Conservation (phyloP, 1,139 yeast species). For the Yamadazyma blattariae region DNA sequence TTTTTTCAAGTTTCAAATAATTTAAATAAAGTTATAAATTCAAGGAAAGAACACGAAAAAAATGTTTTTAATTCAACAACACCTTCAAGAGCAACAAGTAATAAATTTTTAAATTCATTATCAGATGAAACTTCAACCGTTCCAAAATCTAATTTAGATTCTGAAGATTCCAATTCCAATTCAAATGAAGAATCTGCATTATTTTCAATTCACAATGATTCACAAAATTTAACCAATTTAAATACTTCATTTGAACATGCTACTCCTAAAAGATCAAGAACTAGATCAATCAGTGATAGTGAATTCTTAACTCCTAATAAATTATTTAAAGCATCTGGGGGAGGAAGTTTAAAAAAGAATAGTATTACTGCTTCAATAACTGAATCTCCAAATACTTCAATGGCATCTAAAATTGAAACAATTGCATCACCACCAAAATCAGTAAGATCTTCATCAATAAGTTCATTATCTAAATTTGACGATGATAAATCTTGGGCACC, state of each 20-base stretch:
- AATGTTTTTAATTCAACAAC: slow-evolving; percentile 15
- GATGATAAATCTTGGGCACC: slow-evolving; percentile 37
- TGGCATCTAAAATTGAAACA: slow-evolving; percentile 38
- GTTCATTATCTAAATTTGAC: slow-evolving; percentile 8
- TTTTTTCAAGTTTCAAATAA: slow-evolving; percentile 27
- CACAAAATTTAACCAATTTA: slow-evolving; percentile 23
- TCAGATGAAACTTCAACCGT: slow-evolving; percentile 10
- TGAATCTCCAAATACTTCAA: slow-evolving; percentile 36
- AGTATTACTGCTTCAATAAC: slow-evolving; percentile 14
- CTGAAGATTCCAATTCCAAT: slow-evolving; percentile 5
- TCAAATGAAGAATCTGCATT: slow-evolving; percentile 22
- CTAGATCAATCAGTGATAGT: slow-evolving; percentile 3
- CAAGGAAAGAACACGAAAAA: slow-evolving; percentile 9
- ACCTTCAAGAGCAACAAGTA: slow-evolving; percentile 20
- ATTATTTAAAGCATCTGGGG: slow-evolving; percentile 5
- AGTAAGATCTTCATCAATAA: slow-evolving; percentile 11
- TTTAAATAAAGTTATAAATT: slow-evolving; percentile 14
- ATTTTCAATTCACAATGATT: slow-evolving; percentile 32
- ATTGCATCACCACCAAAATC: slow-evolving; percentile 34
- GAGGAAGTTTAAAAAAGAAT: slow-evolving; percentile 7
- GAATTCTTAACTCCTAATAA: slow-evolving; percentile 33
- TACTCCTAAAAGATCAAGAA: slow-evolving; percentile 7
- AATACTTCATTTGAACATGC: slow-evolving; percentile 27
- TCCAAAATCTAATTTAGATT: slow-evolving; percentile 4
- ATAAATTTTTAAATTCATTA: slow-evolving; percentile 21